phyloP scores from a whole-genome alignment of 495 filamentous ascomycete species.

The Penicillium canariense region DNA sequence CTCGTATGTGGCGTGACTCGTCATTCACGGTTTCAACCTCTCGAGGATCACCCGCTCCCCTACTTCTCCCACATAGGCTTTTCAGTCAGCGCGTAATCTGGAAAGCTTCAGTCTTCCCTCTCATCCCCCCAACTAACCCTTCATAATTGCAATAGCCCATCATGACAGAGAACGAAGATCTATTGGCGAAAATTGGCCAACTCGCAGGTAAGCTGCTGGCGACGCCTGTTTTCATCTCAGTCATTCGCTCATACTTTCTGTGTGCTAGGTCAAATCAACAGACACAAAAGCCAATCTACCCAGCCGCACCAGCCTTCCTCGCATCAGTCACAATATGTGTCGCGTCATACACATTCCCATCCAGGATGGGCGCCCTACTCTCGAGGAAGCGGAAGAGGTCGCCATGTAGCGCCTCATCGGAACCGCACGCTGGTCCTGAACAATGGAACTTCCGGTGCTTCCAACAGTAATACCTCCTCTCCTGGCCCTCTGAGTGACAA shows the following conservation, averaged over 20 bases:
- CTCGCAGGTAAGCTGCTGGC: constrained; percentile 60
- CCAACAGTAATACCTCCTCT: constrained; percentile 23
- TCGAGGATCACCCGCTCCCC: background rate
- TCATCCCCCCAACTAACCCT: constrained; percentile 4
- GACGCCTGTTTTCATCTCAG: constrained; percentile 12
- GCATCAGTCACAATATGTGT: constrained; percentile 29
- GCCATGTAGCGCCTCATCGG: constrained; percentile 52
- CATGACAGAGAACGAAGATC: constrained; percentile 74
- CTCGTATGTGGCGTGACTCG: constrained; percentile 13
- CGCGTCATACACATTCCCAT: constrained; percentile 43
- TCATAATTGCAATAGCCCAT: constrained; percentile 4
- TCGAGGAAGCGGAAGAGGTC: constrained; percentile 42
- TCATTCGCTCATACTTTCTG: constrained; percentile 25
- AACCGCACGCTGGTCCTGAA: constrained; percentile 76
- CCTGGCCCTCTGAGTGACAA: constrained; percentile 39
- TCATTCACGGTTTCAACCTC: constrained; percentile 6
- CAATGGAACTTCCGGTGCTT: constrained; percentile 36
- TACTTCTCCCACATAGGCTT: background rate
- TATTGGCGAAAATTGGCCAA: constrained; percentile 71
- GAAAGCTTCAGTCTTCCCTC: background rate
- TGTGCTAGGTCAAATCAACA: constrained; percentile 72
- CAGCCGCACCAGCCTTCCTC: constrained; percentile 28
- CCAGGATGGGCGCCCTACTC: constrained; percentile 49
- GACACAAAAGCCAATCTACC: constrained; percentile 65
- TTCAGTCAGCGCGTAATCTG: background rate